Evolutionary conservation across 2,329 filamentous ascomycete species (phyloP).

Genomic region (Aureobasidium uvarum): DNA sequence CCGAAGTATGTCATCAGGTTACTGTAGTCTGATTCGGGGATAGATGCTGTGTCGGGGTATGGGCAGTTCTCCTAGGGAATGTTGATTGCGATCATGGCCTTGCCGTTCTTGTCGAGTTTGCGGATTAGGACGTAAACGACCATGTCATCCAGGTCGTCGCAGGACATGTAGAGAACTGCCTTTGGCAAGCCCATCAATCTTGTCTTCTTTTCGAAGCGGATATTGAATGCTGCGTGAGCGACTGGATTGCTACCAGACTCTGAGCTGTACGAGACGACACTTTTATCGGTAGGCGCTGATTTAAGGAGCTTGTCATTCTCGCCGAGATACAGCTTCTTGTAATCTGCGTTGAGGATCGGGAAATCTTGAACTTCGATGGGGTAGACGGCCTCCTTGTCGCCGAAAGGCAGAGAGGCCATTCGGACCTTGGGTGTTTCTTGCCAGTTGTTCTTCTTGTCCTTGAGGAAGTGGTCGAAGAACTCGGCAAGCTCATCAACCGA

Average conservation of each 20-base stretch:
- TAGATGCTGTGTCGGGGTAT: conserved; percentile 53
- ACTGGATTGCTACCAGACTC: conserved; percentile 31
- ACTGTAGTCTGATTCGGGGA: conserved; percentile 50
- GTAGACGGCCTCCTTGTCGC: conserved; percentile 34
- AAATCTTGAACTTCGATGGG: conserved; percentile 19
- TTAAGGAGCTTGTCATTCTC: background rate
- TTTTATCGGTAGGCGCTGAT: background rate
- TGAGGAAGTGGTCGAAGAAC: conserved; percentile 50
- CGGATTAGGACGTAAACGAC: conserved; percentile 47
- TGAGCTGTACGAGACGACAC: conserved; percentile 39
- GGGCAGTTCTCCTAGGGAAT: conserved; percentile 44
- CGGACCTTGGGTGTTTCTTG: conserved; percentile 47
- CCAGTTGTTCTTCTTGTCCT: conserved; percentile 47
- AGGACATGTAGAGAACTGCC: conserved; percentile 49
- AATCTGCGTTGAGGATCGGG: conserved; percentile 11
- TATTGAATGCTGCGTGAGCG: conserved; percentile 39
- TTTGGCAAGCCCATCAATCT: conserved; percentile 49
- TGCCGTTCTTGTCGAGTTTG: conserved; percentile 47
- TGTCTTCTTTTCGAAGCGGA: conserved; percentile 42
- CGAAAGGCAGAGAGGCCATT: conserved; percentile 43
- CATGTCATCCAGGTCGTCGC: conserved; percentile 46
- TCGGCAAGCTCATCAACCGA: conserved; percentile 39
- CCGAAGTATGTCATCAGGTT: conserved; percentile 47
- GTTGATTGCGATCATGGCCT: conserved; percentile 45
- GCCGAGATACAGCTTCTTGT: conserved; percentile 15